Conservation (phyloP, 257 asterid species). For the Rehmannia glutinosa region DNA sequence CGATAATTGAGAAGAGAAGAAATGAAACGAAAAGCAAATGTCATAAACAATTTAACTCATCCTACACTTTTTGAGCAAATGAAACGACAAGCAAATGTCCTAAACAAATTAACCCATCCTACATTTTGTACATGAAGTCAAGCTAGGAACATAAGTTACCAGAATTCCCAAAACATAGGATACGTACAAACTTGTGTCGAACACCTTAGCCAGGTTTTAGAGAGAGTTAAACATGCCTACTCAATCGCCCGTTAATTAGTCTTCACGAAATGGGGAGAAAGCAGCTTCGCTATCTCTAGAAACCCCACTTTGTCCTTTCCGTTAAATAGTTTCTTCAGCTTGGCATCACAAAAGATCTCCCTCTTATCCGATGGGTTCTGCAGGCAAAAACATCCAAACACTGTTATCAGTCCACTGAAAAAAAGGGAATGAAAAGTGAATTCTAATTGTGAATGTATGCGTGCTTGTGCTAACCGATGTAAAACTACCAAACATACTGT, state of each 20-base stretch:
- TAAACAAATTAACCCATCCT: slow-evolving; percentile 13
- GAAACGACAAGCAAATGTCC: neutral
- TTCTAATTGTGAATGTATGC: neutral
- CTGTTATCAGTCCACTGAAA: neutral
- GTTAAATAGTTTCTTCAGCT: slow-evolving; percentile 48
- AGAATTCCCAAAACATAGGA: slow-evolving; percentile 13
- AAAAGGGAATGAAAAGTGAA: neutral
- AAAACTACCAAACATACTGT: too few relatives aligned
- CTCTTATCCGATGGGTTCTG: slow-evolving; percentile 55
- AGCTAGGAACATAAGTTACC: slow-evolving; percentile 13
- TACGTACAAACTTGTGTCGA: slow-evolving; percentile 9
- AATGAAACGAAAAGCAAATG: neutral
- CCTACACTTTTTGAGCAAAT: neutral
- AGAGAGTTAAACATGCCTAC: neutral
- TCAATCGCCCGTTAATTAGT: slow-evolving; percentile 18
- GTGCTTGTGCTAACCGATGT: neutral
- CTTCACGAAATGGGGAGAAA: slow-evolving; percentile 51
- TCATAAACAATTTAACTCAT: neutral
- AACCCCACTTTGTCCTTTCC: slow-evolving; percentile 63
- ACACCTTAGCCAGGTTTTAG: neutral
- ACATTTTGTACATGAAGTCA: slow-evolving; percentile 25
- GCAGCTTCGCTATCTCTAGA: slow-evolving; percentile 49
- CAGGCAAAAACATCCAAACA: neutral
- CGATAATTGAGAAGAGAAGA: neutral
- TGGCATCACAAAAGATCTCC: slow-evolving; percentile 57